A percentile compares a stretch with the other conserved stretches of the same genome.
phyloP scores from a whole-genome alignment of 2,329 filamentous ascomycete genomes.

The Arthrobotrys musiformis region DNA sequence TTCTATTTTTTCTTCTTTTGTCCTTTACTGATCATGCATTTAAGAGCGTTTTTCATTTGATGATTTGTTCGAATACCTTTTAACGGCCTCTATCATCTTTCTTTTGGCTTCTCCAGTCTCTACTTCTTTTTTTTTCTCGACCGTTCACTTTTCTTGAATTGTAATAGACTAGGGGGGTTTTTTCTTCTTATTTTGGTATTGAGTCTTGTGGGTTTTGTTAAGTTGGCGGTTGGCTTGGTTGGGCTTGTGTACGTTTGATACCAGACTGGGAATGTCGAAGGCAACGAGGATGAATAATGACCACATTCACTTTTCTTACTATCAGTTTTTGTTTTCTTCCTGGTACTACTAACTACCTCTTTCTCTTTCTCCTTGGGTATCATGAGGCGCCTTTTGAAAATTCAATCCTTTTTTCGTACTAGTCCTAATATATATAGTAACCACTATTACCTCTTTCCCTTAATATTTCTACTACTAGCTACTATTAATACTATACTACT shows the following conservation, averaged over 20 bases:
- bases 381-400: slow-evolving; percentile 12
- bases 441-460: neutral
- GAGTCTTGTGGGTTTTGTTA: neutral
- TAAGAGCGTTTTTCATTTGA: slow-evolving; percentile 4
- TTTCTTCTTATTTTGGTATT: slow-evolving; percentile 10
- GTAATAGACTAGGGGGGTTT: slow-evolving; percentile 8
- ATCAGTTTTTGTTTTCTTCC: too few relatives aligned
- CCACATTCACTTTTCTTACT: slow-evolving; percentile 17
- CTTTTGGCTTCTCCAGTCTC: neutral
- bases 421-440: slow-evolving; percentile 21
- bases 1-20: neutral
- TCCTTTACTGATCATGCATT: neutral
- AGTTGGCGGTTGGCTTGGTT: slow-evolving; percentile 10
- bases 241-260: slow-evolving; percentile 10
- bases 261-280: slow-evolving; percentile 12
- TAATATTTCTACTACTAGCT: neutral
- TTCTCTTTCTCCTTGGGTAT: neutral
- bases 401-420: slow-evolving; percentile 6
- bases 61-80: neutral
- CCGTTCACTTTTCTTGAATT: neutral
- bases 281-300: slow-evolving; percentile 20
- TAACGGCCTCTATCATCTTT: neutral
- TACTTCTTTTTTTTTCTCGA: neutral
- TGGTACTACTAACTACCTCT: neutral
- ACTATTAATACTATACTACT: neutral